Conservation (phyloP, 148 eudicot genomes). For the Polygonum maritimum region DNA sequence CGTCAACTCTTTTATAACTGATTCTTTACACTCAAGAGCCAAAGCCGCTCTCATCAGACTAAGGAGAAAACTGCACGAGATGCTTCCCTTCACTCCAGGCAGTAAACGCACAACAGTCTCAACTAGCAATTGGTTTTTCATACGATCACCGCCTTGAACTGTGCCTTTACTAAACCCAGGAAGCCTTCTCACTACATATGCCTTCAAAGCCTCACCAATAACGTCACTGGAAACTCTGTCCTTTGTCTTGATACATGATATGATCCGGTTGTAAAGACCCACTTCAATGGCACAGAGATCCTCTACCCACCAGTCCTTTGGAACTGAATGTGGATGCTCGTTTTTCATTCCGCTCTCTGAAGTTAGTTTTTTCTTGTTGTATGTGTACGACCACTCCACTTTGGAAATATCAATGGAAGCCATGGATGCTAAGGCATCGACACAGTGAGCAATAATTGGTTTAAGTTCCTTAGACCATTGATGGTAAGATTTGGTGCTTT, state of each 20-base stretch:
- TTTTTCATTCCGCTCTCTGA: slow-evolving; percentile 63
- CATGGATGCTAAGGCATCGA: slow-evolving; percentile 68
- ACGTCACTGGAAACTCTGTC: slow-evolving; percentile 41
- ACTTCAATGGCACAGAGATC: slow-evolving; percentile 81
- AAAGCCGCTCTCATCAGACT: slow-evolving; percentile 53
- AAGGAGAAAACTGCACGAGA: slow-evolving; percentile 59
- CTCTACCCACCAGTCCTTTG: slow-evolving; percentile 98
- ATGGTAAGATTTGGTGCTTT: slow-evolving; percentile 44
- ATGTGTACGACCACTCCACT: slow-evolving; percentile 95
- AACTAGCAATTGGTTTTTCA: slow-evolving; percentile 44
- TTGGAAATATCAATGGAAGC: slow-evolving; percentile 58
- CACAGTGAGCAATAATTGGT: slow-evolving; percentile 48
- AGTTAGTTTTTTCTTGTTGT: slow-evolving; percentile 56
- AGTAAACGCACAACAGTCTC: slow-evolving; percentile 51
- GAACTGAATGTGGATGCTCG: slow-evolving; percentile 42
- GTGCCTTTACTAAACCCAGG: slow-evolving; percentile 58
- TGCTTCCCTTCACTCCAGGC: slow-evolving; percentile 53
- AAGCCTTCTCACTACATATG: slow-evolving; percentile 53
- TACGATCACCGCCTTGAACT: slow-evolving; percentile 46
- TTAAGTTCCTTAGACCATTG: slow-evolving; percentile 76
- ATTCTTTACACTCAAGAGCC: slow-evolving; percentile 57
- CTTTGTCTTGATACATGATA: slow-evolving; percentile 49
- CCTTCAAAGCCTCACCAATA: slow-evolving; percentile 69
- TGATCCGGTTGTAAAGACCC: slow-evolving; percentile 59
- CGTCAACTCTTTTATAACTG: slow-evolving; percentile 37